Evolutionary conservation across 2,329 filamentous ascomycete genomes (phyloP), one percentile per base, ranked within the genome.

Genomic region (Endocalyx cinctus): DNA sequence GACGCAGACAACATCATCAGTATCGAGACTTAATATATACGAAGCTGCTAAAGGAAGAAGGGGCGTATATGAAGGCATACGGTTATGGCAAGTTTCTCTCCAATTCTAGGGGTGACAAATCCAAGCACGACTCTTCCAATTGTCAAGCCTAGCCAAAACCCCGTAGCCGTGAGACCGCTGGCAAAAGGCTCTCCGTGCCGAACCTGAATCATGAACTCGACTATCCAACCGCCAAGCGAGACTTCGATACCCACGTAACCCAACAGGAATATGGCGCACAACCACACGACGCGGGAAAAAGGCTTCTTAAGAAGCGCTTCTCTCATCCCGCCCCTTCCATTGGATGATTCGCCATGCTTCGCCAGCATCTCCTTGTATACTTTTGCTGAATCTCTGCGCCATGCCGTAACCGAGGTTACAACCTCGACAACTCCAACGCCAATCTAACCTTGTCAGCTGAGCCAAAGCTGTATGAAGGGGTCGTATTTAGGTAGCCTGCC

Each of bases 61-160:
- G 6, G 27, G 27, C 5, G 4, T 17, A 27, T 15, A 14, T 10
- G 14, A 15, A 11, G 22, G 15, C 52, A 31, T 36, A 66, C 60
- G 13, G 66, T 50, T 17, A 82, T 69, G 11, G 79, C 71, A 12
- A 72, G 47, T 51, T 82, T 85, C 59, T 89, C 84, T 0, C 85
- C 85, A 10, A 87, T 62, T 3, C 67, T 61, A 0, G 82, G 78
- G 1, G 85, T 90, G 0, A 89, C 68, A 43, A 90, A 88, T 0
- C 84, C 84, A 5, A 92, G 60, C 1, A 82, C 55, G 3, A 87
- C 62, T 4, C 86, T 67, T 0, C 86, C 86, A 2, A 86, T 59
- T 0, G 85, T 86, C 41, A 92, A 70, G 0, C 86, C 86, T 14
- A 87, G 70, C 86, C 86, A 92, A 58, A 88, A 90, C 0, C 84